These are phyloP conservation scores for Phanerochaete sordida DNA, from an alignment of 768 basidiomycete genomes.

Conservation along the genomic window DNA sequence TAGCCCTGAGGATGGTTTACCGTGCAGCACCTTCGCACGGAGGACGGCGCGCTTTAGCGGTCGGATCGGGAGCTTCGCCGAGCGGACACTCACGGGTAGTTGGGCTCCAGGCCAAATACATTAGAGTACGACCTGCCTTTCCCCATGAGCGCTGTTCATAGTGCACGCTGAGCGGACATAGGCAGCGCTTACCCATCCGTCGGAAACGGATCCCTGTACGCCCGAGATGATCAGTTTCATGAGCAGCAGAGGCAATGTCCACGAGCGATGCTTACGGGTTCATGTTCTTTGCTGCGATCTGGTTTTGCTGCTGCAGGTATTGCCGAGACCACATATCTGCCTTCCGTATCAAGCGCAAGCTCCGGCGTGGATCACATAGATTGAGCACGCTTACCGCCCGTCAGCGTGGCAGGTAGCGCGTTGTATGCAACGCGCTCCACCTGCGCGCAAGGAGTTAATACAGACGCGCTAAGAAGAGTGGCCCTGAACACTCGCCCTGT, in stretches of 20 bases:
- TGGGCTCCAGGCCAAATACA: conserved; percentile 48
- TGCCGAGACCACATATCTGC: conserved; percentile 57
- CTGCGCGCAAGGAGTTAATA: conserved; percentile 12
- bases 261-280: conserved; percentile 37
- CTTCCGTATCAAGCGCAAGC: background rate
- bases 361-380: background rate
- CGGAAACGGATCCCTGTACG: conserved; percentile 47
- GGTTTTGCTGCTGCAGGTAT: conserved; percentile 58
- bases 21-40: conserved; percentile 39
- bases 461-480: background rate
- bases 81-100: conserved; percentile 37
- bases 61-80: background rate
- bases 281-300: conserved; percentile 55
- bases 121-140: conserved; percentile 40
- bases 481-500: conserved; percentile 33
- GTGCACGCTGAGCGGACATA: background rate
- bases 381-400: conserved; percentile 34
- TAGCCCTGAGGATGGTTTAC: conserved; percentile 54
- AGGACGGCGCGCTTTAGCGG: background rate
- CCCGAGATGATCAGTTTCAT: background rate
- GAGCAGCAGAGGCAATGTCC: conserved; percentile 9
- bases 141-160: background rate
- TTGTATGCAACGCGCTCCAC: conserved; percentile 50
- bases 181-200: conserved; percentile 41
- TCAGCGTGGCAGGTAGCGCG: conserved; percentile 45